Percentiles rank a stretch among this genome's conserved stretches.
Conservation (phyloP, 2,329 filamentous ascomycete species). For the Trichoderma koningiopsis region DNA sequence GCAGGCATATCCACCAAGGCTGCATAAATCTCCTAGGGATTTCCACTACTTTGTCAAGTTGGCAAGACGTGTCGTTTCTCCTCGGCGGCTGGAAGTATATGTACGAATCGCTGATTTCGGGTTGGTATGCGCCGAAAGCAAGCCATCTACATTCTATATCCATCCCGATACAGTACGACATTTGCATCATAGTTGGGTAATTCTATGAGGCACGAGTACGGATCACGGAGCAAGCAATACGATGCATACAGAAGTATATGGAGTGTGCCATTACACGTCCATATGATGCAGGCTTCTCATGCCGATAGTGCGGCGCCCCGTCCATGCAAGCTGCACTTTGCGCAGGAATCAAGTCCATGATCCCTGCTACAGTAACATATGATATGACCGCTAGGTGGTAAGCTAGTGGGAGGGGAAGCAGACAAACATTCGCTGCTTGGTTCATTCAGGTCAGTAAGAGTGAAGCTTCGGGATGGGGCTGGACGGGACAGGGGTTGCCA, state of each 20-base stretch:
- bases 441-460: not conserved
- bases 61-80: not conserved
- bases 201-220: not conserved
- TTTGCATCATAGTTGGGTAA: not conserved
- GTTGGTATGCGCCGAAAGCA: not conserved
- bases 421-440: not conserved
- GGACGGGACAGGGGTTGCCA: not conserved
- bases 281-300: conserved; percentile 2
- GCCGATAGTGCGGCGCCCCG: not conserved
- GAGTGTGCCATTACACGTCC: conserved; percentile 7
- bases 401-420: conserved; percentile 1
- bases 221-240: not conserved
- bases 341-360: not conserved
- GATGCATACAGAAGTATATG: not conserved
- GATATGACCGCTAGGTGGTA: not conserved
- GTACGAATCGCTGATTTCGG: conserved; percentile 7
- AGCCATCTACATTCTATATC: not conserved
- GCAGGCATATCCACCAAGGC: not conserved
- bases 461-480: not conserved
- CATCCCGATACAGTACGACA: not conserved
- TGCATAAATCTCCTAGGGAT: conserved; percentile 17
- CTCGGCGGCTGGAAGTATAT: not conserved
- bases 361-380: not conserved
- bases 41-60: not conserved
- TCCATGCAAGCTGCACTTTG: conserved; percentile 13